These are phyloP conservation scores for Lyophyllum shimeji DNA, from an alignment of 768 basidiomycete species.

Conservation along the genomic window DNA sequence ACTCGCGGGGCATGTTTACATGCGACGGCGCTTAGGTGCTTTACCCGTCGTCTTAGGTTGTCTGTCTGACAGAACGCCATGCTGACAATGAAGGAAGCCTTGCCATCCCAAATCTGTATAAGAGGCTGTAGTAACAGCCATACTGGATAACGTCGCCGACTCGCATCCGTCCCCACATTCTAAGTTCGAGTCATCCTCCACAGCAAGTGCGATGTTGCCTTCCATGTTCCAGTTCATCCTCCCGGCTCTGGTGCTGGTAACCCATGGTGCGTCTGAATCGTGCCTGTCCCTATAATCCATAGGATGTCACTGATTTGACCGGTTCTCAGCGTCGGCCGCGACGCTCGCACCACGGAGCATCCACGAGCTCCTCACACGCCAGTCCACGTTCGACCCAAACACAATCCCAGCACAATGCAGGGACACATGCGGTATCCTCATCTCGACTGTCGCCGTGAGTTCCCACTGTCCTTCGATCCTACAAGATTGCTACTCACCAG, in stretches of 20 bases:
- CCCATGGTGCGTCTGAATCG: not conserved
- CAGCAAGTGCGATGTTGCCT: not conserved
- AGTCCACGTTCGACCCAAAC: slow-evolving; percentile 9
- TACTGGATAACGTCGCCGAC: no score
- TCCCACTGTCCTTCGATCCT: not conserved
- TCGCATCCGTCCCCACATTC: not conserved
- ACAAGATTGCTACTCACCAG: not conserved
- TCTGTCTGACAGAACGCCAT: not conserved
- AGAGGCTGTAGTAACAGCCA: not conserved
- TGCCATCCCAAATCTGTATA: not conserved
- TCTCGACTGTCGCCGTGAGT: slow-evolving; percentile 5
- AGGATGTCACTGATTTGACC: not conserved
- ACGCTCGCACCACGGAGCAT: not conserved
- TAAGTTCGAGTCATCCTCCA: not conserved
- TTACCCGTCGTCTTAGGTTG: no score
- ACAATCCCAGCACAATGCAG: slow-evolving; percentile 1
- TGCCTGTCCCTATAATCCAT: no score
- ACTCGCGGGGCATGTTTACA: not conserved
- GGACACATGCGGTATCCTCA: not conserved
- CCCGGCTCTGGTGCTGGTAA: not conserved
- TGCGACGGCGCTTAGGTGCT: not conserved
- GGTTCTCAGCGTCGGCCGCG: slow-evolving; percentile 2
- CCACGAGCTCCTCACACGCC: slow-evolving; percentile 12
- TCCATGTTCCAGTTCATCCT: not conserved
- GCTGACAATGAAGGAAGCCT: not conserved